Evolutionary conservation across 2,329 filamentous ascomycete genomes (phyloP).

Genomic region (Alternaria triticina): DNA sequence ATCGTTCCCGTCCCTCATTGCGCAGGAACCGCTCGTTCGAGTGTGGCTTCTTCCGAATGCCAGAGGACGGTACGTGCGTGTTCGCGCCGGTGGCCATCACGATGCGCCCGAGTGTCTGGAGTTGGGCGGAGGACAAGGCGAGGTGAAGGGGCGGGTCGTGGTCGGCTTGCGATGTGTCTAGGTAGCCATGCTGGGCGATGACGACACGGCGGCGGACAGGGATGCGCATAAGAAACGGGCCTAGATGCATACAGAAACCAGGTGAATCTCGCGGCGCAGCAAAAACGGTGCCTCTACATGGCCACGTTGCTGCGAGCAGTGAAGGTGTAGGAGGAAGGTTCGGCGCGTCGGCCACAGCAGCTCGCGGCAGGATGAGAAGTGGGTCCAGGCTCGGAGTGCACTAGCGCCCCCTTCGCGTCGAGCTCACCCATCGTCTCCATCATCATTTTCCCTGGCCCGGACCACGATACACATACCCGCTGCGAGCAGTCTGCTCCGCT

Average conservation of each 20-base stretch:
- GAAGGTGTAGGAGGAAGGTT: background rate
- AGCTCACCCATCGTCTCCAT: background rate
- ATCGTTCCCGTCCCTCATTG: background rate
- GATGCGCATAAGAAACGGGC: too few species aligned
- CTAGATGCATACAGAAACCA: background rate
- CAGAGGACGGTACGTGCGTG: background rate
- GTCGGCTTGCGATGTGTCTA: background rate
- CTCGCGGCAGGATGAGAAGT: background rate
- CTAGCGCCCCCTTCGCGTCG: background rate
- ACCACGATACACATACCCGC: background rate
- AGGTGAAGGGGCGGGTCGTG: background rate
- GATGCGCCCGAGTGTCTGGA: background rate
- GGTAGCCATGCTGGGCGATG: background rate
- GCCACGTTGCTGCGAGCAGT: background rate
- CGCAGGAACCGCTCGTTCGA: background rate
- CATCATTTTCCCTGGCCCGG: background rate
- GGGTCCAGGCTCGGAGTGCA: background rate
- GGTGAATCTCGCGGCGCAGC: background rate
- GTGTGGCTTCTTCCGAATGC: background rate
- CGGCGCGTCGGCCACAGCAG: background rate
- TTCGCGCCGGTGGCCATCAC: background rate
- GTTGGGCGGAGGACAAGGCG: background rate
- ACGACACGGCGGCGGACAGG: background rate
- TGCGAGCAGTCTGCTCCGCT: background rate
- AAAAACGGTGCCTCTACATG: background rate